A percentile compares a stretch with the other conserved stretches of the same genome.
Conservation (phyloP, 225 moss, liverwort and hornwort genomes). For the Physcomitrium patens region DNA sequence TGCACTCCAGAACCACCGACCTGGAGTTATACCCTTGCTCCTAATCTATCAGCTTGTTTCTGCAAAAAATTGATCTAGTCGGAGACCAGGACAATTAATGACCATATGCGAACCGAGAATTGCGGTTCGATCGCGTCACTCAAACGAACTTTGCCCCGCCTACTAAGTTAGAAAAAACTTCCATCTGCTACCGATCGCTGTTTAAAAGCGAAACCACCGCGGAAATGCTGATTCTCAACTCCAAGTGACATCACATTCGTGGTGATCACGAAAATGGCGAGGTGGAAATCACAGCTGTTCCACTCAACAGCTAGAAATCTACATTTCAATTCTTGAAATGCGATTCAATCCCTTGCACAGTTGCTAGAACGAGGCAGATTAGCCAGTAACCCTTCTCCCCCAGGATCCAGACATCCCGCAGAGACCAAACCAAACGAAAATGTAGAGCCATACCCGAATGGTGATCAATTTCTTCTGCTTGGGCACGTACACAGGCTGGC, state of each 20-base stretch:
- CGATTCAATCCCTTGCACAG: background rate
- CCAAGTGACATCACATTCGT: background rate
- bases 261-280: background rate
- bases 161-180: background rate
- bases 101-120: background rate
- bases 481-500: slow-evolving; percentile 80
- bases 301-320: background rate
- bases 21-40: background rate
- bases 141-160: background rate
- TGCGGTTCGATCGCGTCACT: background rate
- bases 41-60: background rate
- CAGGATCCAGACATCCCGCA: background rate
- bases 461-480: slow-evolving; percentile 89
- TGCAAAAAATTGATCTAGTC: no score
- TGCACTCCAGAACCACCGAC: slow-evolving; percentile 11
- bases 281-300: background rate
- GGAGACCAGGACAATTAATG: background rate
- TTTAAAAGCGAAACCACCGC: background rate
- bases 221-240: background rate
- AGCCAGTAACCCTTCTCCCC: background rate
- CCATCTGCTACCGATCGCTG: background rate
- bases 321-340: background rate
- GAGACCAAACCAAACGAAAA: background rate
- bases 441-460: slow-evolving; percentile 39
- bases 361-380: background rate